Percentiles rank a stretch among this genome's conserved stretches.
phyloP scores from a whole-genome alignment of 345 rosid species.

The Salix suchowensis region DNA sequence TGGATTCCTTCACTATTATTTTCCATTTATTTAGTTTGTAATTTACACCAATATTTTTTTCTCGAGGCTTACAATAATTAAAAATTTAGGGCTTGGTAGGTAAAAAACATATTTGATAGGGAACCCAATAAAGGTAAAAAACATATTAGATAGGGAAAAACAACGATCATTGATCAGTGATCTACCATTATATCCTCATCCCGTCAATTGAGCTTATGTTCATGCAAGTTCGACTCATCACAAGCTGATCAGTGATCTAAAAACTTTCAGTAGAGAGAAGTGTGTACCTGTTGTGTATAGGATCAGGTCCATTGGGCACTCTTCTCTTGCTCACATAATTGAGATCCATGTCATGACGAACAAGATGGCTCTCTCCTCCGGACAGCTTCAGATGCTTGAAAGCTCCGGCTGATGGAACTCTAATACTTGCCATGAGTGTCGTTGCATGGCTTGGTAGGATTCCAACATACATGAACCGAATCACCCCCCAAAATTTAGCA shows the following conservation, averaged over 20 bases:
- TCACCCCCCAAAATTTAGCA: conserved; percentile 33
- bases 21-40: too few species aligned
- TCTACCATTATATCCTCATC: neutral
- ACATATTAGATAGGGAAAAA: too few species aligned
- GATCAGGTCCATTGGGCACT: conserved; percentile 97
- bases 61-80: too few species aligned
- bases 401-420: conserved; percentile 34
- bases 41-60: too few species aligned
- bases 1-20: too few species aligned
- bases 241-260: neutral
- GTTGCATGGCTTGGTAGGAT: conserved; percentile 37
- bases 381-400: conserved; percentile 17
- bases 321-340: conserved; percentile 72
- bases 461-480: conserved; percentile 57
- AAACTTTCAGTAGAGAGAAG: neutral
- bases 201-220: neutral
- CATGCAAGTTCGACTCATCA: neutral
- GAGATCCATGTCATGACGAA: conserved; percentile 36
- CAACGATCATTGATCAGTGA: too few species aligned
- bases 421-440: conserved; percentile 2
- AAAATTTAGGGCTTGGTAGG: too few species aligned
- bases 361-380: conserved; percentile 7
- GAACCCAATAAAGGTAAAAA: too few species aligned
- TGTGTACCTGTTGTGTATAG: conserved; percentile 93
- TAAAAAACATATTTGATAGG: too few species aligned